Conservation (phyloP, 2,329 filamentous ascomycete species). For the Blastomyces percursus region DNA sequence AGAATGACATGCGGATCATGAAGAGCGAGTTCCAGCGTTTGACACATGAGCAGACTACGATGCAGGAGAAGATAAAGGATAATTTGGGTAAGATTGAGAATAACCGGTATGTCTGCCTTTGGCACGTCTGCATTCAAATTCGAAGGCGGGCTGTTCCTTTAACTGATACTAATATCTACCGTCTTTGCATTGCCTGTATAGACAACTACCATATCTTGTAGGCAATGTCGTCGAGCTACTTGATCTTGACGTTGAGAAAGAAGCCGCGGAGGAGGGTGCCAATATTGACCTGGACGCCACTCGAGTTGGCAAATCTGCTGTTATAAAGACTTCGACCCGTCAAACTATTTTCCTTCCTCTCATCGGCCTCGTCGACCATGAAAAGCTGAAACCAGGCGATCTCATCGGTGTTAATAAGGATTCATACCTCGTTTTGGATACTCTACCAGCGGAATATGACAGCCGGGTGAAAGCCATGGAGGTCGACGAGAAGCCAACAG, state of each 20-base stretch:
- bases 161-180: conserved; percentile 6
- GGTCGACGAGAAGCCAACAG: conserved; percentile 98
- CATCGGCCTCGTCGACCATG: conserved; percentile 91
- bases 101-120: conserved; percentile 59
- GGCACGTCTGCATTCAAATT: neutral
- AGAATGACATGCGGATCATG: conserved; percentile 98
- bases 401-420: conserved; percentile 99
- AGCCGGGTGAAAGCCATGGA: conserved; percentile 99
- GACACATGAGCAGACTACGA: conserved; percentile 87
- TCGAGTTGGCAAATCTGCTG: conserved; percentile 91
- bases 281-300: conserved; percentile 98
- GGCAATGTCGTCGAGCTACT: conserved; percentile 97
- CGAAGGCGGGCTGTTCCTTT: conserved; percentile 9
- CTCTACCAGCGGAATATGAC: conserved; percentile 93
- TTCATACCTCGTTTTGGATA: conserved; percentile 94
- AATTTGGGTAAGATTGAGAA: conserved; percentile 99
- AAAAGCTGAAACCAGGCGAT: conserved; percentile 88
- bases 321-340: conserved; percentile 97
- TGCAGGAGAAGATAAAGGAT: conserved; percentile 99
- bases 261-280: conserved; percentile 93
- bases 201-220: conserved; percentile 94
- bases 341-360: conserved; percentile 98
- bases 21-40: conserved; percentile 91
- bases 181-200: conserved; percentile 30
- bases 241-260: conserved; percentile 89